Evolutionary conservation across 2,329 filamentous ascomycete species (phyloP), one percentile per base, ranked within the genome.

Genomic region (Xylaria sp.): DNA sequence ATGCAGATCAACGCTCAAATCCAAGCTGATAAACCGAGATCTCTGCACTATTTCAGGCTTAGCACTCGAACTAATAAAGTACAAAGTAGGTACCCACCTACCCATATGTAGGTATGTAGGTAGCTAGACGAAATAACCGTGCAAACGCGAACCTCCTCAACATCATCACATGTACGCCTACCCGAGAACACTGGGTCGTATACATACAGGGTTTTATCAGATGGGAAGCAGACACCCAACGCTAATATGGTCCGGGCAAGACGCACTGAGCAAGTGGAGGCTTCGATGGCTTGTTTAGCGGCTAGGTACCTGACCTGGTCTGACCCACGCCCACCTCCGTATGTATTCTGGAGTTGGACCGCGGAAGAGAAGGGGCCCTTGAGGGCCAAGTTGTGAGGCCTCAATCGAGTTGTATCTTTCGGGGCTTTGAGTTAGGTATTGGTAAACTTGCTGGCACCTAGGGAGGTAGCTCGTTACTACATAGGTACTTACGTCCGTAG

Each of bases 211-310:
- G 46, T 50, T 30, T 50, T 30, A 50, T 50, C 46, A 50, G 46
- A 50, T 50, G 25, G 13, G 25, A 50, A 50, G 46, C 34, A 53
- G 9, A 53, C 30, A 36, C 30, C 30, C 50, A 48, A 28, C 52
- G 18, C 60, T 63, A 63, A 57, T 30, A 34, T 20, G 30, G 32
- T 56, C 32, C 41, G 20, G 45, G 30, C 18, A 56, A 56, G 48
- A 56, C 25, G 50, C 45, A 61, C 13, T 48, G 30, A 25, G 52
- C 43, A 52, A 30, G 45, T 60, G 32, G 58, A 60, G 43, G 34
- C 32, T 9, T 50, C 13, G 58, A 60, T 39, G 50, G 50, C 28
- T 20, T 36, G n/a, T 53, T 36, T 36, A 23, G 50, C 30, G 50
- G 50, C 50, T 53, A 53, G 50, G 20, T 53, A 32, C 30, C n/a